Base-by-base conservation (phyloP, 2,329 filamentous ascomycete species). In the Trichoderma sp. region DNA sequence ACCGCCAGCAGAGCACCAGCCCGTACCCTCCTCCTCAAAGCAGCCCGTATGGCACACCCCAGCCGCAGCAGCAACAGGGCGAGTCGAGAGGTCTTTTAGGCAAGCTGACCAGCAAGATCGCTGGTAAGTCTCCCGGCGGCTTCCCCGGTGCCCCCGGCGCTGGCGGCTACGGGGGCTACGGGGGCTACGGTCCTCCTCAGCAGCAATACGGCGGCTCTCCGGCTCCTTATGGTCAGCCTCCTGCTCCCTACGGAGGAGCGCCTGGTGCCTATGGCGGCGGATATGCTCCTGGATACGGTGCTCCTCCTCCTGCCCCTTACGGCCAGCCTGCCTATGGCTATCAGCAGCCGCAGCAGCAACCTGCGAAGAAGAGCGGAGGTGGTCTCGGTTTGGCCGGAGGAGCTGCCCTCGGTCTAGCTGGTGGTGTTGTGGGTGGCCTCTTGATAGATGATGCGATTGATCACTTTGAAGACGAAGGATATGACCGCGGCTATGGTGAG, bases 371-470 rank as follows among this genome's bases (percentile, higher is more conserved):
- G 61, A 80, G 80, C 65, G 82, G 81, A 58, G 82, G 81, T 50
- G 70, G 28, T 23, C 79, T 95, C 82, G 93, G 93, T n/a, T 86
- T 88, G 72, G 88, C 86, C 1, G 93, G 93, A 62, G 93, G 91
- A 66, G 89, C 91, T 9, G 93, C 93, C 26, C 83, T 97, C 57
- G 94, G 94, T 83, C 81, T 93, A 4, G 94, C 94, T 75, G 94
- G 92, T 74, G 94, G 94, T 80, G 78, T 97, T 78, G 77, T 97
- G 1, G 95, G 94, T 76, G 94, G 94, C 70, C 88, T 89, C 73
- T 73, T 97, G 76, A 81, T 97, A 36, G 91, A 86, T 2, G 85
- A 92, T 77, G 90, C 91, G 1, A 85, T 95, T 65, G 82, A 92
- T 70, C 88, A 91, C 73, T 79, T 86, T 61, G 81, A 92, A 74